A percentile compares a stretch with the other conserved stretches of the same genome.
These are phyloP conservation scores for Capsicum baccatum DNA, from an alignment of 257 asterid species.

Conservation along the genomic window DNA sequence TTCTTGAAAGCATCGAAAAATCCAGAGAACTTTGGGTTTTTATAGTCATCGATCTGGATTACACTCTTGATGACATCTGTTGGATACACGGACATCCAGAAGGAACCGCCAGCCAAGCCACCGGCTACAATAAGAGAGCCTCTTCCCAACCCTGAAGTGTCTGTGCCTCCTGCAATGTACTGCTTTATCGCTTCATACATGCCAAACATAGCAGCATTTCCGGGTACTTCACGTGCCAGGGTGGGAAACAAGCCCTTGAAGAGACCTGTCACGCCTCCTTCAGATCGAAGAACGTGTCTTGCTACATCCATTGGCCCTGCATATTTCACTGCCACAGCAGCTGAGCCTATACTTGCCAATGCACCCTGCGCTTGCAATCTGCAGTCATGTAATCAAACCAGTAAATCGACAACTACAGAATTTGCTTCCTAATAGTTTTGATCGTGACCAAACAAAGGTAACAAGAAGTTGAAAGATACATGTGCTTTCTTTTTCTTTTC, in stretches of 20 bases:
- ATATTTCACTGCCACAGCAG: slow-evolving; percentile 57
- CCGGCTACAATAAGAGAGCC: slow-evolving; percentile 74
- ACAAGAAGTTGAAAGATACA: neutral
- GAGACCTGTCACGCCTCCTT: slow-evolving; percentile 68
- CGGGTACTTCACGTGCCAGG: slow-evolving; percentile 82
- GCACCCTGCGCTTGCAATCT: slow-evolving; percentile 92
- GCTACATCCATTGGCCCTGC: slow-evolving; percentile 89
- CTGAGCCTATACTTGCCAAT: slow-evolving; percentile 50
- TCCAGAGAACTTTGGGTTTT: slow-evolving; percentile 74
- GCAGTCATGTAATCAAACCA: slow-evolving; percentile 24
- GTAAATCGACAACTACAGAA: slow-evolving; percentile 1
- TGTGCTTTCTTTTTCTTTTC: slow-evolving; percentile 3
- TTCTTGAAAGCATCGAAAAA: slow-evolving; percentile 68
- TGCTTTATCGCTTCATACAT: slow-evolving; percentile 78
- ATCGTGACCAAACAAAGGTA: neutral
- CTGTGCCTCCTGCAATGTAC: slow-evolving; percentile 68
- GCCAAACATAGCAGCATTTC: slow-evolving; percentile 88
- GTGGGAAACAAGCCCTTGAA: slow-evolving; percentile 83
- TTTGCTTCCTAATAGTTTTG: neutral
- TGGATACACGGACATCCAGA: slow-evolving; percentile 75
- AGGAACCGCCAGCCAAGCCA: slow-evolving; percentile 77
- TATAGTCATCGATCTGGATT: slow-evolving; percentile 78
- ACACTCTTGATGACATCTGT: slow-evolving; percentile 84
- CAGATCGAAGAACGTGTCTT: slow-evolving; percentile 65
- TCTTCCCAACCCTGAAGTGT: slow-evolving; percentile 69